Conservation (phyloP, 768 basidiomycete species). For the Suillus americanus region DNA sequence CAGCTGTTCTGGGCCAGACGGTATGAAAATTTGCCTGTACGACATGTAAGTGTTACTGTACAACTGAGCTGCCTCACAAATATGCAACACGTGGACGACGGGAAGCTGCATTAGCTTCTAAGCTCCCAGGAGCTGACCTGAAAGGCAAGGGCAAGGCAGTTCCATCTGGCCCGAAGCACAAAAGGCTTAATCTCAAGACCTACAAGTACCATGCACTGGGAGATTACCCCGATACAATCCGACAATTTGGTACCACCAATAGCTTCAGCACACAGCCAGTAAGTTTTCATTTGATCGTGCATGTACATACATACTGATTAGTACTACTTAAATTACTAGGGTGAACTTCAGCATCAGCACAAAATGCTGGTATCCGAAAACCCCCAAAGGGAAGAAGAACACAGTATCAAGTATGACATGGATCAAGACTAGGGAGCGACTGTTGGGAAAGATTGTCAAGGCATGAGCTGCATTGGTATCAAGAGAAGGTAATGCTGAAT, state of each 20-base stretch:
- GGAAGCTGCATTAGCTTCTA: not conserved
- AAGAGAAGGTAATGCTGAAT: not conserved
- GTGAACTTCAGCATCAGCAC: conserved; percentile 37
- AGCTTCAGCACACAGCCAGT: conserved; percentile 33
- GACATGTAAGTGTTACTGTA: not conserved
- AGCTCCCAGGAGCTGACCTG: not conserved
- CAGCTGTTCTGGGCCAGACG: not conserved
- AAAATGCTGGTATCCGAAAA: conserved; percentile 36
- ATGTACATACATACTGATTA: not conserved
- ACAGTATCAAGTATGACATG: conserved; percentile 27
- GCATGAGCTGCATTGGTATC: not conserved
- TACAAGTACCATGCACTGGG: conserved; percentile 13
- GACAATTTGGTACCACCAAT: conserved; percentile 32
- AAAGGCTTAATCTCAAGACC: conserved; percentile 4
- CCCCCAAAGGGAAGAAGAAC: conserved; percentile 31
- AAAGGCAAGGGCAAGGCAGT: conserved; percentile 11
- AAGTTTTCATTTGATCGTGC: not conserved
- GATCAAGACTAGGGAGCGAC: conserved; percentile 15
- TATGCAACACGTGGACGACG: not conserved
- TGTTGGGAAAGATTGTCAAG: conserved; percentile 16
- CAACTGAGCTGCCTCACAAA: not conserved
- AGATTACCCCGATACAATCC: conserved; percentile 12
- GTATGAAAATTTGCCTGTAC: not conserved
- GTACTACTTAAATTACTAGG: conserved; percentile 18
- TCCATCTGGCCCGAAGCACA: not conserved